A percentile compares a stretch with the other conserved stretches of the same genome.
phyloP scores from a whole-genome alignment of 2,329 filamentous ascomycete species.

The Colletotrichum sp. region DNA sequence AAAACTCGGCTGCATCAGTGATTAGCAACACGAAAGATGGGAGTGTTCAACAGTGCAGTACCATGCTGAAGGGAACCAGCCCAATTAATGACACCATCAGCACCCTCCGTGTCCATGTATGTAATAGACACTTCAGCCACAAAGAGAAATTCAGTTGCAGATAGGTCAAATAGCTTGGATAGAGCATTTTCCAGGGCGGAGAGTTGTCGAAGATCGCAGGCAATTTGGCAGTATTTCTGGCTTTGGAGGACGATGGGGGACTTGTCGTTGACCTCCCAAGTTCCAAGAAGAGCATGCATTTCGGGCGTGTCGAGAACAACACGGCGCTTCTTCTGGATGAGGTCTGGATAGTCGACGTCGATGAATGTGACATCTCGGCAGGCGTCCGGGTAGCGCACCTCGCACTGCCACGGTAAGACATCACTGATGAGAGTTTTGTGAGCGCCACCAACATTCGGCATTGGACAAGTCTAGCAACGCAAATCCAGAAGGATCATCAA shows the following conservation, averaged over 20 bases:
- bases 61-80: conserved; percentile 73
- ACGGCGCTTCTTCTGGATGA: conserved; percentile 76
- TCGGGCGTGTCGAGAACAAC: conserved; percentile 69
- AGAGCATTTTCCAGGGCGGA: conserved; percentile 64
- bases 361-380: conserved; percentile 72
- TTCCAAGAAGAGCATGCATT: conserved; percentile 63
- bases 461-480: neutral
- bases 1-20: conserved; percentile 71
- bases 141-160: conserved; percentile 68
- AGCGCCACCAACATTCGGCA: conserved; percentile 3
- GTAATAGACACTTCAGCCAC: conserved; percentile 90
- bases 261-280: conserved; percentile 57
- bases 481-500: conserved; percentile 24
- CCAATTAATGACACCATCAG: conserved; percentile 80
- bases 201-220: conserved; percentile 79
- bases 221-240: conserved; percentile 77
- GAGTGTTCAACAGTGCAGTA: conserved; percentile 39
- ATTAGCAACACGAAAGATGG: conserved; percentile 20
- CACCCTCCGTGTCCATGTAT: conserved; percentile 79
- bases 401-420: conserved; percentile 83
- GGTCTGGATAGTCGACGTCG: conserved; percentile 84
- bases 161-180: conserved; percentile 59
- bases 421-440: conserved; percentile 56
- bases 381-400: conserved; percentile 66
- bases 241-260: conserved; percentile 65